Evolutionary conservation across 345 rosid genomes (phyloP), one percentile per base, ranked within the genome.

Genomic region (Gossypium rotundifolium): DNA sequence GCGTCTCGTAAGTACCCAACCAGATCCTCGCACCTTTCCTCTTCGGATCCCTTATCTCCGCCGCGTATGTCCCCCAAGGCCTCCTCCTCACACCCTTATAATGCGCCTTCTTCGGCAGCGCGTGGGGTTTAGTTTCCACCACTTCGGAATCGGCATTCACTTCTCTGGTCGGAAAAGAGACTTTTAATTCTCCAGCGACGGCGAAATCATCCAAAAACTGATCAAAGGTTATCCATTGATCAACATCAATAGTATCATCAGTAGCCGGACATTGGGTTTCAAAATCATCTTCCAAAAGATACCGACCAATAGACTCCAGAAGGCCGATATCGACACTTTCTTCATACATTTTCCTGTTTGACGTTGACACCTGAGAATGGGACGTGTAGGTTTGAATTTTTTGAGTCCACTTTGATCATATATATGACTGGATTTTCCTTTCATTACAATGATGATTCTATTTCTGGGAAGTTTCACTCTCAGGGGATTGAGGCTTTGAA

Each of bases 31-130:
- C 81, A 1, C 92, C 91, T n/a, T 86, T 89, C 74, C 78, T 89
- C 77, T 84, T 85, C 16, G 89, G 89, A 72, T 85, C 89, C 25
- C 91, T 81, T 3, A 90, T 84, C 87, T 88, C 93, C 45, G 93
- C 93, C 33, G 90, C 91, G 42, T 75, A 88, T 57, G 85, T 87
- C 62, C 95, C 93, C 95, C 93, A 88, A 6, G 93, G 90, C 73
- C 95, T 73, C 54, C 83, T 80, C 84, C 88, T 80, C 54, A 78
- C 85, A 16, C 84, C 84, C 13, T 77, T 78, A 72, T 78, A 89
- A 67, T 80, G 89, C 78, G 22, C 42, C 66, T 20, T 60, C 23
- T 73, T 46, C 23, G 7, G 44, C 2, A 13, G 66, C 67, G 11
- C 45, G 1, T 7, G 55, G 14, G 13, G 18, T 23, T 44, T 65